Base-by-base conservation (phyloP, 1,139 yeast genomes). In the Scheffersomyces insectosa region DNA sequence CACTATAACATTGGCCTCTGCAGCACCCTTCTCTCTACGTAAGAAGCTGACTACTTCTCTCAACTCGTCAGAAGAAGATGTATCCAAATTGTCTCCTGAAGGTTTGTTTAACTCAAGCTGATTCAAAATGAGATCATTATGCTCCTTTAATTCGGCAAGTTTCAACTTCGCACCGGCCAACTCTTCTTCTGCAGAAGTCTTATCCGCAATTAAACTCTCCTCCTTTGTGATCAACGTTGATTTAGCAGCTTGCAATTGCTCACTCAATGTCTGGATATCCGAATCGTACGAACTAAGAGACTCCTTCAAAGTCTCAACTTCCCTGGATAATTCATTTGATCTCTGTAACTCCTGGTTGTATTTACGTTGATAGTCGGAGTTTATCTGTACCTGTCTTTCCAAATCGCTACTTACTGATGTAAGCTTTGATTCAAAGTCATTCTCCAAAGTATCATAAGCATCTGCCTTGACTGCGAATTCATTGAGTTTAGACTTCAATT, bases 21-120 rank as follows among this genome's bases (percentile, higher is more conserved):
- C 74, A 4, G 83, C 72, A 49, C 89, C 96, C 59, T 86, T 87
- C 54, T 88, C 96, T 49, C 86, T 82, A 40, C 91, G 83, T 45
- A 89, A 69, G 54, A 78, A 83, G 7, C 74, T 63, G 33, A 89
- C 66, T 30, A 89, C 75, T 50, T 84, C 85, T 43, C 80, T 77
- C 55, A 68, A 49, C 38, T 65, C 70, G 7, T 59, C 68, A 20
- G 34, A 14, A 13, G 34, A 10, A 31, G 34, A 31, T 3, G 34
- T 31, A 14, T 31, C 34, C 34, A 31, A 23, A 23, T 34, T 16
- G 29, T 27, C 13, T 62, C 56, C 47, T 5, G 48, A 35, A 8
- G 49, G 32, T 42, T 62, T 64, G n/a, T 62, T 53, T 39, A 72
- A 57, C 48, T 88, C 95, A 33, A 89, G 65, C 60, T 88, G 95